Evolutionary conservation across 2,329 filamentous ascomycete genomes (phyloP).

Genomic region (Pseudocercospora pini-densiflorae): DNA sequence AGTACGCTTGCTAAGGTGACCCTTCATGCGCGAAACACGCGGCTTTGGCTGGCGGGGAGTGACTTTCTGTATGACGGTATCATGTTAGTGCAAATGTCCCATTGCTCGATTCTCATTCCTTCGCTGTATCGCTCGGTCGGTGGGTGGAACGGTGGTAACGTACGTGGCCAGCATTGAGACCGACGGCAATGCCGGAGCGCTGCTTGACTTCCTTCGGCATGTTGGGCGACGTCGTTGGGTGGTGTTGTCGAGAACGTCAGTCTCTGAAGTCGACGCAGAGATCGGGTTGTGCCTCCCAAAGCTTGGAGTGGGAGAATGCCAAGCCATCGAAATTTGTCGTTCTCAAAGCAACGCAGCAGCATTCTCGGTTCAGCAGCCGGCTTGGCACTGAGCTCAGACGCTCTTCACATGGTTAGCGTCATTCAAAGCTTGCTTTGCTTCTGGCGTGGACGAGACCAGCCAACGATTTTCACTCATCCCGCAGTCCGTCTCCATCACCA

Average conservation of each 20-base stretch:
- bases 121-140: conserved; percentile 15
- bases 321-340: neutral
- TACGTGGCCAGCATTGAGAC: conserved; percentile 71
- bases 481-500: neutral
- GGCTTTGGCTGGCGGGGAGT: conserved; percentile 56
- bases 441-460: neutral
- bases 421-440: neutral
- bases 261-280: conserved; percentile 19
- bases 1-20: conserved; percentile 94
- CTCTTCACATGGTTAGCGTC: neutral
- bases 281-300: neutral
- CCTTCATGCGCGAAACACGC: conserved; percentile 75
- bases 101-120: conserved; percentile 10
- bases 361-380: neutral
- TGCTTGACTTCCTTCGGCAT: conserved; percentile 61
- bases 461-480: conserved; percentile 14
- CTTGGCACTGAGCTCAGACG: neutral
- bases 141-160: conserved; percentile 43
- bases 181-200: conserved; percentile 60
- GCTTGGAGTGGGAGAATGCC: neutral
- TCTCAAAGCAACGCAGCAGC: neutral
- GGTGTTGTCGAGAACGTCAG: conserved; percentile 28
- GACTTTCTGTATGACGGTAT: conserved; percentile 48
- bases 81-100: conserved; percentile 29
- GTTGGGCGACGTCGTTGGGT: conserved; percentile 37